phyloP scores from a whole-genome alignment of 2,329 filamentous ascomycete genomes.

The Fusarium globosum region DNA sequence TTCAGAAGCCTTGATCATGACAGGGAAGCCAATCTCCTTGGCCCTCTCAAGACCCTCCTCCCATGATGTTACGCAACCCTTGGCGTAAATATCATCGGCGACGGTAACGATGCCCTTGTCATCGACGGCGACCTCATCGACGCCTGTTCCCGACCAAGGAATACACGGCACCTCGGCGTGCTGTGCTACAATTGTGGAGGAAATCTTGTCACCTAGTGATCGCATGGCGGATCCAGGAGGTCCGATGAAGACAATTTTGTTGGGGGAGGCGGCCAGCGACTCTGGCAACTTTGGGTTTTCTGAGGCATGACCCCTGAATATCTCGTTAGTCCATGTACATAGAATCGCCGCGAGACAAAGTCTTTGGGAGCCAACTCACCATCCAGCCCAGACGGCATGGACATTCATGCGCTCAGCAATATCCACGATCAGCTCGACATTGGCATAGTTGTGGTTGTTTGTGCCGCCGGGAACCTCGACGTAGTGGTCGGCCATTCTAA shows the following conservation, averaged over 20 bases:
- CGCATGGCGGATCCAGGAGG: slow-evolving; percentile 98
- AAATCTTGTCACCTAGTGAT: slow-evolving; percentile 99
- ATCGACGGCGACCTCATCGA: slow-evolving; percentile 83
- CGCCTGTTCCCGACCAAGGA: slow-evolving; percentile 97
- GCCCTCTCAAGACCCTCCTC: slow-evolving; percentile 90
- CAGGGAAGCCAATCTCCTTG: slow-evolving; percentile 92
- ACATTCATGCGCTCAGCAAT: slow-evolving; percentile 98
- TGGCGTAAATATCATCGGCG: slow-evolving; percentile 82
- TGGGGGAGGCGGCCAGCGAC: slow-evolving; percentile 92
- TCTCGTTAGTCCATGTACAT: slow-evolving; percentile 17
- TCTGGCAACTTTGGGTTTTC: slow-evolving; percentile 99
- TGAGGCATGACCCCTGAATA: slow-evolving; percentile 92
- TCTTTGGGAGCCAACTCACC: slow-evolving; percentile 66
- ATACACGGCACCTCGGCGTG: slow-evolving; percentile 97
- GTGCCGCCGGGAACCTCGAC: slow-evolving; percentile 98
- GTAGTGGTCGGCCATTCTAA: slow-evolving; percentile 99
- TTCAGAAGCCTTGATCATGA: slow-evolving; percentile 99
- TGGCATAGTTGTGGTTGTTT: slow-evolving; percentile 99
- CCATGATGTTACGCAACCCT: slow-evolving; percentile 90
- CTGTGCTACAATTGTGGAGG: slow-evolving; percentile 98
- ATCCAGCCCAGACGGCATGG: slow-evolving; percentile 98
- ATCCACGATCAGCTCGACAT: slow-evolving; percentile 98
- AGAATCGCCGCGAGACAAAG: slow-evolving; percentile 1
- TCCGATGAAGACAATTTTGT: slow-evolving; percentile 99
- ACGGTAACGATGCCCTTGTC: slow-evolving; percentile 91